Evolutionary conservation across 805 yeast species (phyloP).

Genomic region (Pichia nakasei): DNA sequence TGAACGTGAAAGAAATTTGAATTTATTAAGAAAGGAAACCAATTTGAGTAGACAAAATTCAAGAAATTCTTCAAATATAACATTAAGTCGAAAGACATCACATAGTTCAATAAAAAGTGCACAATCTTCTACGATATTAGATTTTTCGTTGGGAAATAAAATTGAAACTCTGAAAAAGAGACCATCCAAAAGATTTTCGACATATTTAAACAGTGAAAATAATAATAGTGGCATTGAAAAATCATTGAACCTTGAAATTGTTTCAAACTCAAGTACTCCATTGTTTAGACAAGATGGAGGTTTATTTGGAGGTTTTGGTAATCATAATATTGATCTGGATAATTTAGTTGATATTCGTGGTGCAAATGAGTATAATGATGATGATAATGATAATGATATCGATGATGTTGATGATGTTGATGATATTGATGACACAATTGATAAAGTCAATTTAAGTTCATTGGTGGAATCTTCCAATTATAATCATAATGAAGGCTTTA

Average conservation of each 20-base stretch:
- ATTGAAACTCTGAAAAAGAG: constrained; percentile 4
- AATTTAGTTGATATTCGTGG: constrained; percentile 10
- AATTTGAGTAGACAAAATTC: constrained; percentile 24
- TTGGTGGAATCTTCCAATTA: neutral
- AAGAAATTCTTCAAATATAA: constrained; percentile 9
- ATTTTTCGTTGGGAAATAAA: constrained; percentile 17
- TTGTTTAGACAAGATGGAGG: constrained; percentile 8
- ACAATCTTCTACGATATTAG: constrained; percentile 16
- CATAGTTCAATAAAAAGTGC: constrained; percentile 11
- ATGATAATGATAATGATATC: constrained; percentile 3
- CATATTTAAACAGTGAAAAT: neutral
- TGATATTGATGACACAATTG: neutral
- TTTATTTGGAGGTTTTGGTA: constrained; percentile 22
- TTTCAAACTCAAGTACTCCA: neutral
- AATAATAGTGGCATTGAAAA: no score
- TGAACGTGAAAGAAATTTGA: constrained; percentile 35
- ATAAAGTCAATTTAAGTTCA: constrained; percentile 1
- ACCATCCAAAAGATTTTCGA: constrained; percentile 5
- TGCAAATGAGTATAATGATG: constrained; percentile 3
- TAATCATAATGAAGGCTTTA: constrained; percentile 6
- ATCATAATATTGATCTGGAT: constrained; percentile 18
- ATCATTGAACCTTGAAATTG: no score
- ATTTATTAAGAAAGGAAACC: constrained; percentile 30
- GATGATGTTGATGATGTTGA: neutral
- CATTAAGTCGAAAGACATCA: constrained; percentile 11